phyloP scores from a whole-genome alignment of 2,329 filamentous ascomycete genomes.

The Aspergillus ochraceoroseus region DNA sequence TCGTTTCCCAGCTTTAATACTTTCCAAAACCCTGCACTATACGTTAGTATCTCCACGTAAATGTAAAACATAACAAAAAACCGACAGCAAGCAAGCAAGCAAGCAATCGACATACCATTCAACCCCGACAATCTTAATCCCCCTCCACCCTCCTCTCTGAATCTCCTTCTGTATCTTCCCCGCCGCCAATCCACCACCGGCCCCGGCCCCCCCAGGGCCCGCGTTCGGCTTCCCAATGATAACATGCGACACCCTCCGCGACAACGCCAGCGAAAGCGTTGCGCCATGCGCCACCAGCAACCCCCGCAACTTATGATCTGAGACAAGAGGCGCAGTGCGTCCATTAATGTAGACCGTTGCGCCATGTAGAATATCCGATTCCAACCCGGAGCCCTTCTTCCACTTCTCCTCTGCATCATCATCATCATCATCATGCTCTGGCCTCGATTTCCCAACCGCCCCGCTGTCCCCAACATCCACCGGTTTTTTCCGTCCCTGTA shows the following conservation, averaged over 20 bases:
- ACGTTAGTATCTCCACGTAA: conserved; percentile 3
- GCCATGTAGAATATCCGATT: conserved; percentile 58
- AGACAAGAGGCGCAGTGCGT: conserved; percentile 72
- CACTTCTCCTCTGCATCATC: conserved; percentile 2
- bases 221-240: conserved; percentile 62
- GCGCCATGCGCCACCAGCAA: conserved; percentile 71
- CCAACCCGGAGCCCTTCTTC: conserved; percentile 17
- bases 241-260: conserved; percentile 76
- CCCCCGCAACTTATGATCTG: conserved; percentile 80
- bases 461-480: too few species aligned
- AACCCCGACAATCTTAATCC: conserved; percentile 71
- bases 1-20: conserved; percentile 68
- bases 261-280: conserved; percentile 63
- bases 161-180: conserved; percentile 81
- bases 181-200: conserved; percentile 69
- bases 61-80: conserved; percentile 6
- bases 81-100: conserved; percentile 9
- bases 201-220: conserved; percentile 52
- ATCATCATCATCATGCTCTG: too few species aligned
- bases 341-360: conserved; percentile 82
- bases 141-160: conserved; percentile 58
- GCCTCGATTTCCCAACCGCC: too few species aligned
- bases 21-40: conserved; percentile 66
- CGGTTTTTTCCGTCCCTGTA: too few species aligned
- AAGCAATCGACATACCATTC: conserved; percentile 63